phyloP scores from a whole-genome alignment of 1,139 yeast genomes.

The Scheffersomyces cryptocercus region DNA sequence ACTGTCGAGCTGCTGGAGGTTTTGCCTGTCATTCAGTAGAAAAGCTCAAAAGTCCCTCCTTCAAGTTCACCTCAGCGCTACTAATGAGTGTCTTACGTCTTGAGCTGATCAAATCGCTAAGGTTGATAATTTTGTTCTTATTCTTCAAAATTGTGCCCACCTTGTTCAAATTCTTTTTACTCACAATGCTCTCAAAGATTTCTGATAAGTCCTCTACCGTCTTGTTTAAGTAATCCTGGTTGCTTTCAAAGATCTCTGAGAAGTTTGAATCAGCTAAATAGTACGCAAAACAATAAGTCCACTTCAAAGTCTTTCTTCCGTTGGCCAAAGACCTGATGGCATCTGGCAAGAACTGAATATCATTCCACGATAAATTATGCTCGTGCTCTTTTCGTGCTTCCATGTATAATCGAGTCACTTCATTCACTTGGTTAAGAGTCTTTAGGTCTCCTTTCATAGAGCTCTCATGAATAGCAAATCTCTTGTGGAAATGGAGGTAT shows the following conservation, averaged over 20 bases:
- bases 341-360: slow-evolving; percentile 79
- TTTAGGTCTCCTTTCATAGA: slow-evolving; percentile 75
- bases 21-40: no score
- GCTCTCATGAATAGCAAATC: slow-evolving; percentile 75
- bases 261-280: slow-evolving; percentile 55
- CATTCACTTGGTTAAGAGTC: slow-evolving; percentile 62
- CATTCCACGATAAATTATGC: slow-evolving; percentile 71
- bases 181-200: slow-evolving; percentile 55
- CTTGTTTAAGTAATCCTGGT: slow-evolving; percentile 68
- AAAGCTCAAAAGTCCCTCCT: slow-evolving; percentile 6
- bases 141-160: slow-evolving; percentile 41
- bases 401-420: slow-evolving; percentile 59
- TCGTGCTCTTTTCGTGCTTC: slow-evolving; percentile 36
- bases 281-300: slow-evolving; percentile 88
- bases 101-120: slow-evolving; percentile 45
- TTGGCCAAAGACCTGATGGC: slow-evolving; percentile 63
- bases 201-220: slow-evolving; percentile 82
- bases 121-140: slow-evolving; percentile 52
- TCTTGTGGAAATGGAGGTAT: slow-evolving; percentile 75
- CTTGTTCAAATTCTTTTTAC: slow-evolving; percentile 42
- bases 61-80: slow-evolving; percentile 39
- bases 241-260: slow-evolving; percentile 67
- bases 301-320: slow-evolving; percentile 78
- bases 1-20: no score
- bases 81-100: slow-evolving; percentile 53